Evolutionary conservation across 495 filamentous ascomycete genomes (phyloP).

Genomic region (Penicillium lividum): DNA sequence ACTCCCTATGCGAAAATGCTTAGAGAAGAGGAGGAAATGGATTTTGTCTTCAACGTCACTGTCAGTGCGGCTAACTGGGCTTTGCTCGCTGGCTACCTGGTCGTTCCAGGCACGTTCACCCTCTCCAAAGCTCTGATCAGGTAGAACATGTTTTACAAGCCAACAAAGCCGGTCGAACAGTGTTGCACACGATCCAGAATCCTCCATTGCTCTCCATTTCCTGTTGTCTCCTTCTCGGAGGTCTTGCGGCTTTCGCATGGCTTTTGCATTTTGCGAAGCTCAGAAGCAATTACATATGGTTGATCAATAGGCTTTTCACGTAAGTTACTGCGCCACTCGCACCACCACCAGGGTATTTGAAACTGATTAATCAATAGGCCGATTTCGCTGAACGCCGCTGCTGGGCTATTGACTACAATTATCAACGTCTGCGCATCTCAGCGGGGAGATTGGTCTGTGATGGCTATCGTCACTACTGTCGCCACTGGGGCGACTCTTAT

Average conservation of each 20-base stretch:
- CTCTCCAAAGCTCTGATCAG: slow-evolving; percentile 20
- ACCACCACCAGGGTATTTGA: slow-evolving; percentile 18
- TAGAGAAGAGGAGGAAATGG: slow-evolving; percentile 25
- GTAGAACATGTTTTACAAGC: slow-evolving; percentile 4
- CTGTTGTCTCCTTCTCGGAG: slow-evolving; percentile 7
- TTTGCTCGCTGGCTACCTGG: slow-evolving; percentile 32
- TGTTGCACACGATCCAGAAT: slow-evolving; percentile 11
- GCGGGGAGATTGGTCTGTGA: slow-evolving; percentile 17
- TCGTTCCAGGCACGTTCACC: slow-evolving; percentile 35
- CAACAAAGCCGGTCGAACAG: slow-evolving; percentile 7
- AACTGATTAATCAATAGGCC: slow-evolving; percentile 15
- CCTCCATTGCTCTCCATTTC: slow-evolving; percentile 10
- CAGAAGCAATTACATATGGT: slow-evolving; percentile 9
- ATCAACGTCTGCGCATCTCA: slow-evolving; percentile 18
- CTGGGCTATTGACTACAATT: slow-evolving; percentile 19
- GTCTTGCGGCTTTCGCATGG: slow-evolving; percentile 5
- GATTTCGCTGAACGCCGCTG: slow-evolving; percentile 15
- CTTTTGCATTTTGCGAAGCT: slow-evolving; percentile 9
- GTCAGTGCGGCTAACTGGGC: slow-evolving; percentile 32
- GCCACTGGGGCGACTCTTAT: slow-evolving; percentile 13
- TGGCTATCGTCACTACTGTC: slow-evolving; percentile 15
- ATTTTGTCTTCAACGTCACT: slow-evolving; percentile 26
- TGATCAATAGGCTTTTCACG: slow-evolving; percentile 11
- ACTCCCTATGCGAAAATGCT: slow-evolving; percentile 31
- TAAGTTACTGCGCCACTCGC: slow-evolving; percentile 2